phyloP scores from a whole-genome alignment of 306 rosid genomes.

The Ormosia emarginata region DNA sequence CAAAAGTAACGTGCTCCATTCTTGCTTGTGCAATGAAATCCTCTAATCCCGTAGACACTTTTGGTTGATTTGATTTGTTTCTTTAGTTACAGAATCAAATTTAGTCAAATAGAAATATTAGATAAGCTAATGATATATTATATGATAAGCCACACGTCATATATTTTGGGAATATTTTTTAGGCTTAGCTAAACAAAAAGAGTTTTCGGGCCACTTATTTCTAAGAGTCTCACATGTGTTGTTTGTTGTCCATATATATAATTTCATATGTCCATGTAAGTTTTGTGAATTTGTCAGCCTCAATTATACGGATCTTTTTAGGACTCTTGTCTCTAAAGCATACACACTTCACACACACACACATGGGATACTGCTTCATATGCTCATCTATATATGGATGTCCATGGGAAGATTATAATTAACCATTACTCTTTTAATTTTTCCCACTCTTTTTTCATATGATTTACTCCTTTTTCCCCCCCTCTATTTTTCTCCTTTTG shows the following conservation, averaged over 20 bases:
- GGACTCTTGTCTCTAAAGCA: not conserved
- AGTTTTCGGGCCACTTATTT: not conserved
- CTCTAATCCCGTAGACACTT: not conserved
- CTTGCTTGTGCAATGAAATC: not conserved
- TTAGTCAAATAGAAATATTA: not conserved
- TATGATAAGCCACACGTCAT: not conserved
- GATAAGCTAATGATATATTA: too few relatives aligned
- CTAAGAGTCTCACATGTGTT: not conserved
- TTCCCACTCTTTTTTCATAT: not conserved
- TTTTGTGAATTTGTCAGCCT: conserved; percentile 21
- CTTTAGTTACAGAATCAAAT: not conserved
- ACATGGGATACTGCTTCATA: not conserved
- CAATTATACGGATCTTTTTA: not conserved
- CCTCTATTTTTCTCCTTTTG: not conserved
- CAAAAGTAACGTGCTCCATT: not conserved
- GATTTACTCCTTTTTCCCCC: not conserved
- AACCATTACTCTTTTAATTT: not conserved
- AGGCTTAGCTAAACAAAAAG: not conserved
- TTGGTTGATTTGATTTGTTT: not conserved
- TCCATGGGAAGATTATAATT: conserved; percentile 2
- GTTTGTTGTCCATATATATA: conserved; percentile 11
- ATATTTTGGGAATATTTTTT: not conserved
- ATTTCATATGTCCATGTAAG: not conserved
- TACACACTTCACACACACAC: not conserved
- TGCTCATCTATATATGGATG: not conserved